These are phyloP conservation scores for Sporothrix curviconia DNA, from an alignment of 2,329 filamentous ascomycete species.

Conservation along the genomic window DNA sequence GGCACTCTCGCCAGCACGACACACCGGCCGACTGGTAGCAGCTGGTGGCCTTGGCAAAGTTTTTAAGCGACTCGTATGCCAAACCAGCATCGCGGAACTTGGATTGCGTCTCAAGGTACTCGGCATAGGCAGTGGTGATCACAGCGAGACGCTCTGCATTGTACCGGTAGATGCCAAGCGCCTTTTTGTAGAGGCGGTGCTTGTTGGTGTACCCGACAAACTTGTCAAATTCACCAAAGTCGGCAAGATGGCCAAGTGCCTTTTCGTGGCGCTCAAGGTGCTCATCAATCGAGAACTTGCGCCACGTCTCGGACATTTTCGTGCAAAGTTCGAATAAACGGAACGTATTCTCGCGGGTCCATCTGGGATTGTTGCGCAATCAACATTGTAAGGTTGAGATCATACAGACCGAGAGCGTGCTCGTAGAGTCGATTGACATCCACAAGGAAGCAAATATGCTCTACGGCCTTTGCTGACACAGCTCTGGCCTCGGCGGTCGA, in stretches of 20 bases:
- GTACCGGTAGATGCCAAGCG: constrained; percentile 79
- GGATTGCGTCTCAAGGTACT: constrained; percentile 66
- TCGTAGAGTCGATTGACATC: constrained; percentile 91
- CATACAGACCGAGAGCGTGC: constrained; percentile 81
- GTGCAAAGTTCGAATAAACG: constrained; percentile 85
- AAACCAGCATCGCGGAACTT: constrained; percentile 81
- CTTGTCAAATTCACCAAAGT: constrained; percentile 68
- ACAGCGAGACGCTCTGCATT: constrained; percentile 58
- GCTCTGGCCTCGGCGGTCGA: constrained; percentile 60
- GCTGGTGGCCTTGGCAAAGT: constrained; percentile 67
- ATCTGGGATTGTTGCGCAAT: constrained; percentile 95
- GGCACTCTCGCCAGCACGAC: constrained; percentile 79
- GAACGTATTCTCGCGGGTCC: constrained; percentile 90
- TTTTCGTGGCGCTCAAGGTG: constrained; percentile 71
- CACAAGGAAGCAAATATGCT: constrained; percentile 95
- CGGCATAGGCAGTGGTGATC: constrained; percentile 73
- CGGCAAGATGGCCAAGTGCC: constrained; percentile 69
- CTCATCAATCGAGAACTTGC: constrained; percentile 81
- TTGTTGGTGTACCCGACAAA: constrained; percentile 70
- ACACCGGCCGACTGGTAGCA: constrained; percentile 77
- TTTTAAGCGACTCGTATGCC: constrained; percentile 77
- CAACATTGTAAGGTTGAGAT: constrained; percentile 80
- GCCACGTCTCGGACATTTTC: constrained; percentile 61
- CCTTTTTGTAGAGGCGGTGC: constrained; percentile 70
- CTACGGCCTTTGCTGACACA: constrained; percentile 58